Percentiles rank a stretch among this genome's conserved stretches.
phyloP scores from a whole-genome alignment of 768 basidiomycete species.

The Lactarius quietus region DNA sequence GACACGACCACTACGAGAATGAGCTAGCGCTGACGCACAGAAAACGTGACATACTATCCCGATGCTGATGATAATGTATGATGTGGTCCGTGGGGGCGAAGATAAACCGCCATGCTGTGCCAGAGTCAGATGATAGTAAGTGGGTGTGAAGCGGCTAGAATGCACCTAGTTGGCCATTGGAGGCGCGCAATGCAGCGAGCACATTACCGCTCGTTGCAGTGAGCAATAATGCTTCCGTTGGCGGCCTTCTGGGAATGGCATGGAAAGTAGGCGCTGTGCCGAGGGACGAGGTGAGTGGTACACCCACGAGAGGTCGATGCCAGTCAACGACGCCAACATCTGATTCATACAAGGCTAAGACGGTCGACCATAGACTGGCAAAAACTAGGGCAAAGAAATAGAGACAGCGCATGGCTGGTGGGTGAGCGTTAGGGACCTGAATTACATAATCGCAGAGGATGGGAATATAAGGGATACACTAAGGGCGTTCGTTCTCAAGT shows the following conservation, averaged over 20 bases:
- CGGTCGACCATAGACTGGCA: slow-evolving; percentile 24
- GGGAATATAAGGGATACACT: slow-evolving; percentile 7
- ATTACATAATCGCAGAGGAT: slow-evolving; percentile 13
- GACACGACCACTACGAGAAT: slow-evolving; percentile 53
- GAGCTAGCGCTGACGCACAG: background rate
- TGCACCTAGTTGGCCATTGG: slow-evolving; percentile 71
- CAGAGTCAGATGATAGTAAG: background rate
- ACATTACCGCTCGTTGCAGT: slow-evolving; percentile 73
- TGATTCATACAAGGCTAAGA: slow-evolving; percentile 58
- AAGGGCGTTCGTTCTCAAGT: background rate
- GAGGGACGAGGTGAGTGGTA: slow-evolving; percentile 52
- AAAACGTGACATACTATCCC: slow-evolving; percentile 46
- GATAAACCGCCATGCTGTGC: slow-evolving; percentile 74
- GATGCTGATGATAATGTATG: slow-evolving; percentile 54
- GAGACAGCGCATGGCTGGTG: slow-evolving; percentile 4
- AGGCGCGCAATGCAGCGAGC: slow-evolving; percentile 64
- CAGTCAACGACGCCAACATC: slow-evolving; percentile 86
- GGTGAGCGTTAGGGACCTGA: background rate
- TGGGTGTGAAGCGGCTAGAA: background rate
- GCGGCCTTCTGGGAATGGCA: slow-evolving; percentile 29
- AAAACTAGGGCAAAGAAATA: slow-evolving; percentile 12
- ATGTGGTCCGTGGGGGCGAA: slow-evolving; percentile 70
- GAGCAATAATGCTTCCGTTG: slow-evolving; percentile 49
- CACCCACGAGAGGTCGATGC: slow-evolving; percentile 75
- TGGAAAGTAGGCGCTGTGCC: slow-evolving; percentile 61